Conservation (phyloP, 2,329 filamentous ascomycete species). For the Trichophyton schoenleinii region DNA sequence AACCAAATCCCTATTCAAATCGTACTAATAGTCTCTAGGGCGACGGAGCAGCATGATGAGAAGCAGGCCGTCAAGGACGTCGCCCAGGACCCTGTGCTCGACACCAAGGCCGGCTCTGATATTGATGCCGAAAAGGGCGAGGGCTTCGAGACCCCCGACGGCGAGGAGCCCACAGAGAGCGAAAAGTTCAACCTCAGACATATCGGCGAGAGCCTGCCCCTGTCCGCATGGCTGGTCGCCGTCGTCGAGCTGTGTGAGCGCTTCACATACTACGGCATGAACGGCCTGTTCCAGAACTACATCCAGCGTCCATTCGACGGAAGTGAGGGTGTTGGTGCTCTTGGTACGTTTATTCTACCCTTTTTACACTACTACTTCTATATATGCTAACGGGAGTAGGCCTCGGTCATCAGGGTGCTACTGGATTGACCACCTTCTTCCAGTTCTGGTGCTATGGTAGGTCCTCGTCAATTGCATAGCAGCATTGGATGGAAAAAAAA, state of each 20-base stretch:
- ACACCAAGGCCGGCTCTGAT: conserved; percentile 1
- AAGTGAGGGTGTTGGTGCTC: conserved; percentile 28
- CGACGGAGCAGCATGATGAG: neutral
- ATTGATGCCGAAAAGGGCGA: conserved; percentile 1
- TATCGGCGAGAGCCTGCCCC: conserved; percentile 43
- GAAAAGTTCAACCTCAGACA: conserved; percentile 42
- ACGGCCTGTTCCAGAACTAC: conserved; percentile 47
- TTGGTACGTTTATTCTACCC: conserved; percentile 21
- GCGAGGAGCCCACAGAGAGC: conserved; percentile 41
- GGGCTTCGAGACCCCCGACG: conserved; percentile 28
- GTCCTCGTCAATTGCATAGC: conserved; percentile 5
- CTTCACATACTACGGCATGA: conserved; percentile 47
- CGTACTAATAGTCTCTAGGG: neutral
- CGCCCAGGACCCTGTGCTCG: neutral
- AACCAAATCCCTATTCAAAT: too few relatives aligned
- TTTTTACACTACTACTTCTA: neutral
- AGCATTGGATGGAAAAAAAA: neutral
- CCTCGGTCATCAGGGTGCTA: conserved; percentile 34
- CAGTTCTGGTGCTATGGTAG: conserved; percentile 43
- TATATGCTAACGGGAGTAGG: conserved; percentile 10
- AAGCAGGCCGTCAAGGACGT: conserved; percentile 5
- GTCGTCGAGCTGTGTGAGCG: conserved; percentile 46
- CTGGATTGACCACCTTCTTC: conserved; percentile 41
- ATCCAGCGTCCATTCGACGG: conserved; percentile 33
- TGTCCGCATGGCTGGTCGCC: conserved; percentile 45